Evolutionary conservation across 2,329 filamentous ascomycete genomes (phyloP), one percentile per base, ranked within the genome.

Genomic region (Fusarium domesticum): DNA sequence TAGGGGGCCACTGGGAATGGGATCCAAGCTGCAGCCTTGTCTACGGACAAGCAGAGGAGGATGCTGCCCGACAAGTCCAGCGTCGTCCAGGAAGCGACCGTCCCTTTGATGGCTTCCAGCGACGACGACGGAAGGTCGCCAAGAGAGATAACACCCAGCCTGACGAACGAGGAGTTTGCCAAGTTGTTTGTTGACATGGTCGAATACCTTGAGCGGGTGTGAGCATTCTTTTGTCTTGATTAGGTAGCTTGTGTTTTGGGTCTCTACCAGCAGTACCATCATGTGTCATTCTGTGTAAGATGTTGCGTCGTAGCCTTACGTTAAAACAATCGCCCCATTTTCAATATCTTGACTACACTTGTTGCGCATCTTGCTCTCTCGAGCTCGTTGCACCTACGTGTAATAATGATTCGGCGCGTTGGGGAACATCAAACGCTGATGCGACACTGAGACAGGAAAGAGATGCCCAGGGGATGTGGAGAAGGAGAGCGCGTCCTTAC

Each of bases 1-100:
- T 74, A 70, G 67, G 59, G 64, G 50, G 46, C 53, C 52, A 45
- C 54, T 53, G 46, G 44, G 42, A 47, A 36, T 28, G 45, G 19
- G 35, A 43, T 46, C 43, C 46, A 48, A 44, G 33, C 48, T 37
- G 37, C 41, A 53, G 48, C 47, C 35, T 42, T 25, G 23, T 32
- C 35, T 41, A 35, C 32, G 31, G 32, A 34, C 37, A 20, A 15
- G 39, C 37, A 16, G 10, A 30, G 35, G 17, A 23, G 6, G 32
- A 37, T 15, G n/a, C 5, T 11, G 20, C 14, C n/a, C 10, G 7
- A 28, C 14, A 8, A 28, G 10, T 10, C 8, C 14, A 8, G 14
- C 23, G 17, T 14, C 6, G 12, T 34, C 18, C 6, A 6, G 19
- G 17, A 39, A 37, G 7, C 31, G 7, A 15, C n/a, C 14, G 5